Percentiles rank a stretch among this genome's conserved stretches.
These are phyloP conservation scores for Podila minutissima DNA, from an alignment of 192 early-diverging fungal species.

Conservation along the genomic window DNA sequence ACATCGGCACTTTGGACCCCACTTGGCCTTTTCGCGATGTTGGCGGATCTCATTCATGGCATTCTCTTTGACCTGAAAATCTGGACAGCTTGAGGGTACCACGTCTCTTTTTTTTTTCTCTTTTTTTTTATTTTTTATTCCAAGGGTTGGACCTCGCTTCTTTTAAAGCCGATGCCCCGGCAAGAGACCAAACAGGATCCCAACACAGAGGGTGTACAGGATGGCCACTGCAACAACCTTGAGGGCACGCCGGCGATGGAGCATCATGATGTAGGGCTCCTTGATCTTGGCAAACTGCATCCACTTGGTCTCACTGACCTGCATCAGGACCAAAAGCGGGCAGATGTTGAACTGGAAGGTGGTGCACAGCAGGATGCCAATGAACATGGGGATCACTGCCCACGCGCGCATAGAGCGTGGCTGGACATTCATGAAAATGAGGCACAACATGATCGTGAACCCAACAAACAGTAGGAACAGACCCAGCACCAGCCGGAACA, in stretches of 20 bases:
- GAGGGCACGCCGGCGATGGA: slow-evolving; percentile 20
- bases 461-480: slow-evolving; percentile 61
- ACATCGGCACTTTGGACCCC: too few species aligned
- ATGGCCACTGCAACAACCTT: slow-evolving; percentile 21
- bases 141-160: too few species aligned
- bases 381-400: slow-evolving; percentile 42
- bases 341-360: slow-evolving; percentile 47
- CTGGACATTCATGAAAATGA: slow-evolving; percentile 63
- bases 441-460: slow-evolving; percentile 56
- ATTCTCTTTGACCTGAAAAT: too few species aligned
- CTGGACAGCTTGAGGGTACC: too few species aligned
- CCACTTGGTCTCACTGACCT: slow-evolving; percentile 34
- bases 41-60: too few species aligned
- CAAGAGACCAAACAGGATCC: slow-evolving; percentile 25
- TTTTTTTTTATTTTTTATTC: too few species aligned
- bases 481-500: slow-evolving; percentile 58
- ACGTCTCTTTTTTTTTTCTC: too few species aligned
- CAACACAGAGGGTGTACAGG: slow-evolving; percentile 26
- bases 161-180: slow-evolving; percentile 32
- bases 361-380: slow-evolving; percentile 27
- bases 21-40: too few species aligned
- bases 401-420: slow-evolving; percentile 58
- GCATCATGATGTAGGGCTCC: slow-evolving; percentile 29
- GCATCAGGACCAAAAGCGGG: slow-evolving; percentile 24
- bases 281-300: slow-evolving; percentile 42